Evolutionary conservation across 108 stramenopile genomes (phyloP), one percentile per base, ranked within the genome.

Genomic region (Cyclostephanos tholiformis): DNA sequence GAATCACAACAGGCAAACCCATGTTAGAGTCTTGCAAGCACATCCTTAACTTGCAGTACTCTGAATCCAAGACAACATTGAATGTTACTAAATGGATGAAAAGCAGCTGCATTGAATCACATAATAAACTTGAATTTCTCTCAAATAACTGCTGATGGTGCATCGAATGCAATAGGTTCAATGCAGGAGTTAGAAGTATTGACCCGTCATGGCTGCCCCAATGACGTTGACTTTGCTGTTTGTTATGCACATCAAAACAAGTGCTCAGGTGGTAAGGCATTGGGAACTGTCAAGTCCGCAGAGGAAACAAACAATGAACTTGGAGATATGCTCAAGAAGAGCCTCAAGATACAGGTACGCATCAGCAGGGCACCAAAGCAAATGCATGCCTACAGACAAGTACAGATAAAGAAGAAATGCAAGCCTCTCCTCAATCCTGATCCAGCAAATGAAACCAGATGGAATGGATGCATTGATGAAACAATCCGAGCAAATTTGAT

Each of bases 171-270:
- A 11, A n/a, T n/a, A n/a, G n/a, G n/a, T n/a, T n/a, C n/a, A n/a
- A n/a, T n/a, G n/a, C n/a, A n/a, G n/a, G n/a, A 72, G 51, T 72
- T 26, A 22, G 71, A 72, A 30, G 29, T 7, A 38, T 16, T 22
- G 8, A 35, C 61, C 22, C 61, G 62, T 14, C 17, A 27, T 19
- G 11, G 14, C 20, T 29, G 62, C 10, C n/a, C 62, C 4, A 72
- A 63, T 63, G 71, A 72, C 35, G 35, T 72, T 8, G 26, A 50
- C 19, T 19, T 72, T 35, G 16, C 13, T 13, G 55, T 63, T 26
- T 72, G 71, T 51, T n/a, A 36, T 19, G 60, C 71, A 12, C 71
- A 72, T 52, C 71, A 72, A 63, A 72, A 72, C 39, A 50, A 72
- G 51, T 50, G 62, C 7, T 62, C 71, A 23, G n/a, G n/a, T n/a